Conservation (phyloP, 2,329 filamentous ascomycete species). For the Penicillium sumatraense region DNA sequence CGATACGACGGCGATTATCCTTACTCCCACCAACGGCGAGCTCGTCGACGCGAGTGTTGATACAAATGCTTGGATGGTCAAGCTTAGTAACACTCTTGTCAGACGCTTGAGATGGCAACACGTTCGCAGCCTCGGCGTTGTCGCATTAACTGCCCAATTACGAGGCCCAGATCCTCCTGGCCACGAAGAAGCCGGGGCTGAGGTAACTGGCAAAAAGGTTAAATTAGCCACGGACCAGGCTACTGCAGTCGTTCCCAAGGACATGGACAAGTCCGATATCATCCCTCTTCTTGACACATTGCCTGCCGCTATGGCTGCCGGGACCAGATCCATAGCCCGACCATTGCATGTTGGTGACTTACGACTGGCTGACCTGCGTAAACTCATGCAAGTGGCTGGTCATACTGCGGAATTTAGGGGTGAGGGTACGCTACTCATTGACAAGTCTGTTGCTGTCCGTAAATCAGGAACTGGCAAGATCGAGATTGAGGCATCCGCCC, state of each 20-base stretch:
- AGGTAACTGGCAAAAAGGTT: conserved; percentile 56
- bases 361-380: conserved; percentile 82
- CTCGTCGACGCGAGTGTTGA: conserved; percentile 90
- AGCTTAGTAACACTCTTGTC: conserved; percentile 81
- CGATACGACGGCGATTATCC: conserved; percentile 68
- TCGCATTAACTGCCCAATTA: conserved; percentile 82
- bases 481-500: conserved; percentile 79
- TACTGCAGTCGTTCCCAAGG: conserved; percentile 25
- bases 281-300: conserved; percentile 64
- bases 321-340: conserved; percentile 76
- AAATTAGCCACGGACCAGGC: conserved; percentile 55
- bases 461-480: conserved; percentile 87
- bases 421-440: conserved; percentile 88
- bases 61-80: conserved; percentile 96
- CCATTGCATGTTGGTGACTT: conserved; percentile 95
- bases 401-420: conserved; percentile 92
- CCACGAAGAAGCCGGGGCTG: conserved; percentile 41
- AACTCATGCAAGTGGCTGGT: conserved; percentile 78
- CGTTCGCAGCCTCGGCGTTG: conserved; percentile 84
- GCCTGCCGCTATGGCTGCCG: conserved; percentile 67
- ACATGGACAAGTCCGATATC: conserved; percentile 36
- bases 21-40: conserved; percentile 76
- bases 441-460: conserved; percentile 83
- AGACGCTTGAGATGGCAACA: conserved; percentile 93
- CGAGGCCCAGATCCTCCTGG: conserved; percentile 51